A percentile compares a stretch with the other conserved stretches of the same genome.
These are phyloP conservation scores for Groenewaldozyma auringiensis DNA, from an alignment of 1,139 yeast genomes.

Conservation along the genomic window DNA sequence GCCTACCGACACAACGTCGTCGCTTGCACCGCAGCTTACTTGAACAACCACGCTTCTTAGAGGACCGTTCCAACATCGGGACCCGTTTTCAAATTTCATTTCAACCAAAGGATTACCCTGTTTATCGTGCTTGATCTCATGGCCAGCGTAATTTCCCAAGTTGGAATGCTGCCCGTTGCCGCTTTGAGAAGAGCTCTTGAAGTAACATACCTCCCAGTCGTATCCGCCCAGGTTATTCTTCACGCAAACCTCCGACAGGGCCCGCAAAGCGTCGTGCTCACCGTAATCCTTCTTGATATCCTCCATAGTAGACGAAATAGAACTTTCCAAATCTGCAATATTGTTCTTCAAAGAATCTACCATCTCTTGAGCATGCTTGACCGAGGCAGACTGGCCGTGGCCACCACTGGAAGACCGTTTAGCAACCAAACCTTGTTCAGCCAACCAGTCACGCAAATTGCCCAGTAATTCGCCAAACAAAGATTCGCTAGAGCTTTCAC, in stretches of 20 bases:
- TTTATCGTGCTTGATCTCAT: conserved; percentile 2
- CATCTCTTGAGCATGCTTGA: conserved; percentile 19
- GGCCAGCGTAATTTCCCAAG: conserved; percentile 42
- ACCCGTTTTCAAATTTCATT: conserved; percentile 55
- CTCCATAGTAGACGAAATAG: conserved; percentile 17
- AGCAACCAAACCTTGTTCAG: conserved; percentile 22
- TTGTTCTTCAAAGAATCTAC: conserved; percentile 23
- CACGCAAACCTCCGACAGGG: conserved; percentile 47
- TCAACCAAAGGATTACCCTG: conserved; percentile 23
- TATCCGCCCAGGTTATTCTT: conserved; percentile 55
- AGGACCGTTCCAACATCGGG: conserved; percentile 95
- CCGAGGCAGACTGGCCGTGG: conserved; percentile 12
- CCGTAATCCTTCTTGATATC: conserved; percentile 40
- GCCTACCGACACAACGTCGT: conserved; percentile 53
- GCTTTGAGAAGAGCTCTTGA: conserved; percentile 50
- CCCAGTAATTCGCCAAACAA: conserved; percentile 8
- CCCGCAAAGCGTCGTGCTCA: conserved; percentile 54
- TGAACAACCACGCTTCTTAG: conserved; percentile 58
- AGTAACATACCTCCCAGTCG: conserved; percentile 55
- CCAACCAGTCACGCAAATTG: conserved; percentile 18
- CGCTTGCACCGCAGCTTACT: conserved; percentile 57
- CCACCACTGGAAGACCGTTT: conserved; percentile 4
- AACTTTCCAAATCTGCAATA: conserved; percentile 19
- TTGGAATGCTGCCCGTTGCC: conserved; percentile 41
- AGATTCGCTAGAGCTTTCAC: conserved; percentile 10